phyloP scores from a whole-genome alignment of 306 rosid genomes.

The Gynostemma pentaphyllum region DNA sequence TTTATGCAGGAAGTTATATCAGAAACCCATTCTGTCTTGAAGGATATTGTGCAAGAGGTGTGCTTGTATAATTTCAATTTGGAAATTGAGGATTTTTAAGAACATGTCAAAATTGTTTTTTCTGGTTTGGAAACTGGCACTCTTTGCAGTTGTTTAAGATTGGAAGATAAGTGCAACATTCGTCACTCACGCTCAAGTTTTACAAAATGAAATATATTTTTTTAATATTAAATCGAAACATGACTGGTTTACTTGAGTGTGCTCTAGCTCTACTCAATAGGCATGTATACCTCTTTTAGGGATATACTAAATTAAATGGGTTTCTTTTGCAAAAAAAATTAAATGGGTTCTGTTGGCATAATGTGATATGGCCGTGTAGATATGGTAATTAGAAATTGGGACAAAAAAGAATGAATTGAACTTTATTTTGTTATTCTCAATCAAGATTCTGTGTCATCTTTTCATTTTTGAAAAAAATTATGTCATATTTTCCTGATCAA shows the following conservation, averaged over 20 bases:
- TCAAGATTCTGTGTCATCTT: background rate
- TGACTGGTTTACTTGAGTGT: background rate
- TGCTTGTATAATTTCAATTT: background rate
- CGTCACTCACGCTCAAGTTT: background rate
- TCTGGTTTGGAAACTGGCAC: background rate
- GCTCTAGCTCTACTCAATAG: background rate
- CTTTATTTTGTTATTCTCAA: background rate
- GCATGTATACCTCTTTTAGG: background rate
- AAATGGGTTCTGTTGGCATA: background rate
- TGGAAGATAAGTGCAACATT: background rate
- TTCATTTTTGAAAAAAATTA: too few species aligned
- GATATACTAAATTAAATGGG: background rate
- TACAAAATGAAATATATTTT: background rate
- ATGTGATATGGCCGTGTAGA: background rate
- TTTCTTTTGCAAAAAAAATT: too few species aligned
- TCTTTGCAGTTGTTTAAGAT: background rate
- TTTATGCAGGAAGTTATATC: constrained; percentile 99
- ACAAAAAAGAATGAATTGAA: background rate
- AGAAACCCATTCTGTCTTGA: constrained; percentile 74
- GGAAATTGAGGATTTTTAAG: background rate
- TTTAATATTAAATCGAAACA: background rate
- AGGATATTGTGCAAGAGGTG: constrained; percentile 73
- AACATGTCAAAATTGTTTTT: background rate
- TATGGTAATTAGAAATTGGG: background rate
- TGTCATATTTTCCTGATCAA: background rate